Base-by-base conservation (phyloP, 116 monocot genomes). In the Trichopus zeylanicus region DNA sequence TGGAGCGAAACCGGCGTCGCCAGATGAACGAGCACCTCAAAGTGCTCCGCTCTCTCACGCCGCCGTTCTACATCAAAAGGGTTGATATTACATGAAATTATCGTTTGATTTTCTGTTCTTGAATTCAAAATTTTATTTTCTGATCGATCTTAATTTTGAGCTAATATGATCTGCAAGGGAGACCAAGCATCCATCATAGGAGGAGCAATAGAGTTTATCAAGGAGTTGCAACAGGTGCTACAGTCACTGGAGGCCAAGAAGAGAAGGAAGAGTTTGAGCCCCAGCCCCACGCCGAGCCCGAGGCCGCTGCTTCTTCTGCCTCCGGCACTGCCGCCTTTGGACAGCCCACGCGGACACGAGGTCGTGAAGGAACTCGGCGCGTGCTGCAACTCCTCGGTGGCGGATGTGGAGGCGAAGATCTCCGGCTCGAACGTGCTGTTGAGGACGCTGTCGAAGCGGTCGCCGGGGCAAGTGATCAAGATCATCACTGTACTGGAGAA, bases 1-100 rank as follows among this genome's bases (percentile, higher is more conserved):
- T 92, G 19, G 92, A 92, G 74, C 78, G 88, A 37, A 92, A 88
- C 58, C 34, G 88, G 53, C 55, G 92, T 15, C 62, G 84, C 57
- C 81, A 88, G 76, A 92, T 92, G 92, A 92, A 92, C 28, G 92
- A 92, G 66, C 84, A 92, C 55, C 88, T 92, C 62, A 92, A 85
- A 67, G 76, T 81, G 11, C 65, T 92, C 15, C 78, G 92, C 10
- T 78, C 92, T 5, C 76, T 92, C 5, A 92, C 88, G 0, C 92
- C 92, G 0, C 31, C 42, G 21, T 88, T 92, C 76, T 92, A 92
- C 84, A 79, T 92, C 81, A 92, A 92, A 63, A 76, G 92, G 63
- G 92, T 92, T 51, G 28, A 72, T 56, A 53, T 31, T 58, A 57
- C n/a, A 31, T 20, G 19, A 34, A 13, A 13, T 37, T 28, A 19